These are phyloP conservation scores for Trichophyton rubrum DNA, from an alignment of 2,329 filamentous ascomycete genomes.

Conservation along the genomic window DNA sequence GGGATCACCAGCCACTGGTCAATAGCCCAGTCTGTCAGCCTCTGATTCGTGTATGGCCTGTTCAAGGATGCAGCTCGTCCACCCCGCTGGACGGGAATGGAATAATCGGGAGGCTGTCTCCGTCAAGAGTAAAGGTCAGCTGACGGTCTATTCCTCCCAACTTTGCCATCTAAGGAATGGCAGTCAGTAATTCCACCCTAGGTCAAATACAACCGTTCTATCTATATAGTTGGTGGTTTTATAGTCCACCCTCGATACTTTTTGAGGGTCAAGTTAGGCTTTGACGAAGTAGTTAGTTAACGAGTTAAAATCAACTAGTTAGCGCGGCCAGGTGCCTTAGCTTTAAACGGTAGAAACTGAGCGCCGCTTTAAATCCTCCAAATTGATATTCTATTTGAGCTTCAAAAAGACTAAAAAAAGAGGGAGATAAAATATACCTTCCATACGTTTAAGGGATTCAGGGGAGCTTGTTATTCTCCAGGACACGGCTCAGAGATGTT, in stretches of 20 bases:
- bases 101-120: neutral
- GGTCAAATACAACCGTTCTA: neutral
- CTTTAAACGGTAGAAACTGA: neutral
- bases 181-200: neutral
- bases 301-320: neutral
- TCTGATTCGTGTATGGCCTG: constrained; percentile 1
- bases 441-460: neutral
- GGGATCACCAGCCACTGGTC: neutral
- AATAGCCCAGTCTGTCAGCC: neutral
- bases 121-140: neutral
- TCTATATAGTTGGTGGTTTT: neutral
- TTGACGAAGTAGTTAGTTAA: no score
- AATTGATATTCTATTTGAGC: neutral
- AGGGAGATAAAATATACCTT: no score
- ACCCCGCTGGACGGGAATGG: neutral
- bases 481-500: constrained; percentile 6
- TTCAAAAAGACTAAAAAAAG: no score
- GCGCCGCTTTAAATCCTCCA: neutral
- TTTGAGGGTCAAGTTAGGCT: no score
- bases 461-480: neutral
- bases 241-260: no score
- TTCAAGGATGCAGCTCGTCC: constrained; percentile 1
- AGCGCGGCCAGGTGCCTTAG: neutral
- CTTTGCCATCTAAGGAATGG: neutral
- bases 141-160: neutral